phyloP scores from a whole-genome alignment of 2,329 filamentous ascomycete species.

The Colletotrichum australisinense region DNA sequence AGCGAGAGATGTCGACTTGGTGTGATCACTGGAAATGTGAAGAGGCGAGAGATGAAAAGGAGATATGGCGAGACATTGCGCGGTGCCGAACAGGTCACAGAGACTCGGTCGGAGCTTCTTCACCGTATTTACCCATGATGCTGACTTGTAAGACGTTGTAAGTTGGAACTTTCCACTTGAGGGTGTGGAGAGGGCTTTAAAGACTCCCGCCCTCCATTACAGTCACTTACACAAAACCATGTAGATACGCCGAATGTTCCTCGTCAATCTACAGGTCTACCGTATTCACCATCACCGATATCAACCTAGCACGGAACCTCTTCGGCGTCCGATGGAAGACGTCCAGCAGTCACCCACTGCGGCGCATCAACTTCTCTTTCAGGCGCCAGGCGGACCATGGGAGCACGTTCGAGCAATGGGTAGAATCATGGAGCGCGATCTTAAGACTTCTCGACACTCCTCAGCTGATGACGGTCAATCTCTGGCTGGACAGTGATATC shows the following conservation, averaged over 20 bases:
- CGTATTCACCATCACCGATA: conserved; percentile 26
- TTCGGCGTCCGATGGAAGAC: conserved; percentile 3
- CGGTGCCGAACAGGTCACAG: neutral
- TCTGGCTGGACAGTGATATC: conserved; percentile 29
- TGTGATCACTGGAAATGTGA: conserved; percentile 32
- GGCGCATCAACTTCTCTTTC: conserved; percentile 25
- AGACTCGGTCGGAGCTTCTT: neutral
- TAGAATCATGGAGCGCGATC: conserved; percentile 17
- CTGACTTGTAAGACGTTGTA: conserved; percentile 26
- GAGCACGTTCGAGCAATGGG: conserved; percentile 21
- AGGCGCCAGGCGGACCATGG: conserved; percentile 8
- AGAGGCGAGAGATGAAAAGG: conserved; percentile 13
- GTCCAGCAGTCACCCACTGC: neutral
- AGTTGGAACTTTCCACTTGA: neutral
- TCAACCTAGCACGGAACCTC: conserved; percentile 10
- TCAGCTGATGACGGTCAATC: neutral
- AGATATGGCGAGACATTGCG: conserved; percentile 14
- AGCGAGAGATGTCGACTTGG: conserved; percentile 27
- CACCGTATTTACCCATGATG: conserved; percentile 26
- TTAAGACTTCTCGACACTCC: conserved; percentile 17
- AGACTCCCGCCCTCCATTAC: neutral
- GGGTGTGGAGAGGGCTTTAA: neutral
- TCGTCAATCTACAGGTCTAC: conserved; percentile 14
- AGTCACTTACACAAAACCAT: neutral
- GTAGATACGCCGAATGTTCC: conserved; percentile 15